These are phyloP conservation scores for Cyberlindnera xishuangbannaensis DNA, from an alignment of 805 yeast species.

Conservation along the genomic window DNA sequence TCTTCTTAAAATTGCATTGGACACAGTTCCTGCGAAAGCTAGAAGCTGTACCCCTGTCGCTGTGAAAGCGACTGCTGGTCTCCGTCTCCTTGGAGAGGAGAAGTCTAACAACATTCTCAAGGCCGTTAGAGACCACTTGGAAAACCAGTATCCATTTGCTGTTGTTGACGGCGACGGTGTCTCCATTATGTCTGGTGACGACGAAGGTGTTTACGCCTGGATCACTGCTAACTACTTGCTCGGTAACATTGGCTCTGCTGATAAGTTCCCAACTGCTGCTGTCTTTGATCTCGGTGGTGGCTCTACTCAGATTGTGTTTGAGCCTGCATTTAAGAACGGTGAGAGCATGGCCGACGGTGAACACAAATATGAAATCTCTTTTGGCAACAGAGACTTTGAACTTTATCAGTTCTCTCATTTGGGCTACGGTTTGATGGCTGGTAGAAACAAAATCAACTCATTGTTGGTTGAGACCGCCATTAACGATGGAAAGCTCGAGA, in stretches of 20 bases:
- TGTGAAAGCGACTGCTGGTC: constrained; percentile 97
- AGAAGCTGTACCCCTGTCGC: constrained; percentile 89
- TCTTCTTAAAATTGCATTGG: constrained; percentile 67
- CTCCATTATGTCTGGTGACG: constrained; percentile 91
- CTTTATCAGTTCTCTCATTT: constrained; percentile 93
- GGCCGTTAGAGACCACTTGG: constrained; percentile 73
- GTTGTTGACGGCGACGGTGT: constrained; percentile 85
- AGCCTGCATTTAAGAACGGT: constrained; percentile 64
- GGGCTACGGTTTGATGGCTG: constrained; percentile 95
- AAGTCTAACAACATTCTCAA: constrained; percentile 65
- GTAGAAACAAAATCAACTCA: constrained; percentile 74
- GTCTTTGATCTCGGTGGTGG: constrained; percentile 98
- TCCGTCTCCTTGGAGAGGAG: constrained; percentile 75
- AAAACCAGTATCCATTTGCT: constrained; percentile 82
- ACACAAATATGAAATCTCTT: constrained; percentile 71
- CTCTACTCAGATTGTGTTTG: constrained; percentile 96
- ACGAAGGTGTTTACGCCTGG: constrained; percentile 99
- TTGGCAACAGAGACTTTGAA: constrained; percentile 75
- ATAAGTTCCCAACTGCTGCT: constrained; percentile 84
- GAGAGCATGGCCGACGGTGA: constrained; percentile 78
- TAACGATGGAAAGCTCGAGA: constrained; percentile 34
- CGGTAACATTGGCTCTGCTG: constrained; percentile 82
- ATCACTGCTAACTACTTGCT: constrained; percentile 89
- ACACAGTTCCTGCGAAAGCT: constrained; percentile 65
- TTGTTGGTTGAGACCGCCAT: constrained; percentile 51